Base-by-base conservation (phyloP, 2,329 filamentous ascomycete genomes). In the Metarhizium anisopliae region DNA sequence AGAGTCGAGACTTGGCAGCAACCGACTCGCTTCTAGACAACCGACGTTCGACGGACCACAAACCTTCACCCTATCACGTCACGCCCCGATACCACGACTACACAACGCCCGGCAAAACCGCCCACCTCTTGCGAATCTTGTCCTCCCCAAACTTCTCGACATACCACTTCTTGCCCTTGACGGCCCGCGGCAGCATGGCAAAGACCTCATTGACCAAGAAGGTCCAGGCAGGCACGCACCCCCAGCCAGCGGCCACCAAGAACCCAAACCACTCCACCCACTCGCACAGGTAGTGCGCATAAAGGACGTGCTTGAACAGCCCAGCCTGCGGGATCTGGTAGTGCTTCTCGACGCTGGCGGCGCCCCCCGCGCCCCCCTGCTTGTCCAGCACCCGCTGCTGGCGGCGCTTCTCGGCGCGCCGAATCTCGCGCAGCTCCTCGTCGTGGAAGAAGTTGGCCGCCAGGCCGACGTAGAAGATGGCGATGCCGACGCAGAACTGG, bases 231-330 rank as follows among this genome's bases (percentile, higher is more conserved):
- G 94, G 93, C 51, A 83, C 74, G 66, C 86, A 90, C 4, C 74
- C 71, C 73, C 77, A 81, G 1, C 84, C 85, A 56, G 85, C 81
- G 62, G 88, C 81, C 69, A 96, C 81, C 77, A 86, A 91, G 70
- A 91, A 99, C 0, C 94, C 94, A 3, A 81, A 70, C 94, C 94
- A 99, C 77, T 99, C 94, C 54, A 96, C 69, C 94, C 94, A 99
- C 74, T 99, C 94, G 67, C 86, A 88, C n/a, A 95, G 77, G 70
- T 96, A 99, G 70, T 99, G 94, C 61, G 94, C 91, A 70, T 87
- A 96, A 57, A 97, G 78, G 67, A 96, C 82, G 64, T 85, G 86
- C 61, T 80, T 78, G 72, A 97, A 99, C 52, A 96, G 72, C 0
- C 92, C 91, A 52, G 86, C 86, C 66, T 89, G 77, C 0, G 94